Base-by-base conservation (phyloP, 192 early-diverging fungal species). In the Podila epicladia region DNA sequence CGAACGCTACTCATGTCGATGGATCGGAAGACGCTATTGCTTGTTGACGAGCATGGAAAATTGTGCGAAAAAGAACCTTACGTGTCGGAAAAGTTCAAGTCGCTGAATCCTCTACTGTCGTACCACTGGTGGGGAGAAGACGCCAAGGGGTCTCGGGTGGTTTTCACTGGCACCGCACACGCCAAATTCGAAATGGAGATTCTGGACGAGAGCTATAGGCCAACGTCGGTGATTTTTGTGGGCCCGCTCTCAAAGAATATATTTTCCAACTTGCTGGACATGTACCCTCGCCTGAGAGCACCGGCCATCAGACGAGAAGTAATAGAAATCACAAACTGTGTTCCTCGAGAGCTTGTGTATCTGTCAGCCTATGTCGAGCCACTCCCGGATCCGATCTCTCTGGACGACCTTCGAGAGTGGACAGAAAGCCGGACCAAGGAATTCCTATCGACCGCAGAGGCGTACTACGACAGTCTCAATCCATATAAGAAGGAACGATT, bases 21-120 rank as follows among this genome's bases (percentile, higher is more conserved):
- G 20, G 53, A 74, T 33, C 38, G 26, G 48, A 71, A 71, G 33
- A 19, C 67, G 38, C 71, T 82, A 24, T 66, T 75, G 45, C 37
- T 82, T 70, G 57, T 74, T 61, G 79, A 82, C 49, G 79, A 75
- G n/a, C 79, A 82, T 51, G 62, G 67, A 48, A 45, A 26, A 29
- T 62, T 82, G 49, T 82, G 74, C 50, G 38, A 53, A 62, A 24
- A 55, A 33, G 63, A 70, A 13, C 63, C 72, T 58, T 60, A 58
- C 28, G 61, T 64, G 15, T 68, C 79, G 33, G 13, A 50, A 17
- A 68, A 59, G 60, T 59, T 69, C 22, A 11, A 0, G 24, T 45
- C 68, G n/a, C 58, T 82, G 33, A 53, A 32, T 50, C 73, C 82
- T 57, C 58, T 82, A 59, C 29, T 8, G 49, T 55, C 41, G 45